Percentiles rank a stretch among this genome's conserved stretches.
Conservation (phyloP, 2,329 filamentous ascomycete species). For the Zymoseptoria crescenta region DNA sequence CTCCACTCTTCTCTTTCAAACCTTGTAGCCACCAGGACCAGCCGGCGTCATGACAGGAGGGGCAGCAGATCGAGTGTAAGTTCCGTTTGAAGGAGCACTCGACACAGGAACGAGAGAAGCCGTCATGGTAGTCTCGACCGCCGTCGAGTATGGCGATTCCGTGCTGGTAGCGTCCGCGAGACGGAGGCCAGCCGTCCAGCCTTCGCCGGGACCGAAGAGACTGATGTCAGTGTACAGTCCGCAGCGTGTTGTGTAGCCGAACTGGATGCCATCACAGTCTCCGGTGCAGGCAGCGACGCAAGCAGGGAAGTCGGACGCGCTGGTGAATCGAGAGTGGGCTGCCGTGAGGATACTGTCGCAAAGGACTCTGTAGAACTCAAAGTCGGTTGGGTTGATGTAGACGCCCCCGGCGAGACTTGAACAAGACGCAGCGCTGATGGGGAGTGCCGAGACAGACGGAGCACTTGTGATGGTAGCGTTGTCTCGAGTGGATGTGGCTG, state of each 20-base stretch:
- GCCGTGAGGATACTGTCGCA: slow-evolving; percentile 16
- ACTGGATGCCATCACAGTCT: slow-evolving; percentile 16
- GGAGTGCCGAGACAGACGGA: slow-evolving; percentile 1
- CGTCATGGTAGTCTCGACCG: not conserved
- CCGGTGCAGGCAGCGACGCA: slow-evolving; percentile 16
- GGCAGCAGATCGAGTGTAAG: not conserved
- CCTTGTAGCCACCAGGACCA: not conserved
- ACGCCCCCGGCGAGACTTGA: slow-evolving; percentile 11
- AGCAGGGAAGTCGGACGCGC: slow-evolving; percentile 12
- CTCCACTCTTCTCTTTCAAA: not conserved
- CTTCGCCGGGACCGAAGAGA: slow-evolving; percentile 8
- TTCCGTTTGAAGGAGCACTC: not conserved
- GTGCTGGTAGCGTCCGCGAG: slow-evolving; percentile 7
- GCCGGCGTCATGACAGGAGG: not conserved
- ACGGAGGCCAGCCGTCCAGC: slow-evolving; percentile 16
- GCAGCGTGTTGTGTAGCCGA: slow-evolving; percentile 15
- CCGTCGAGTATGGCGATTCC: not conserved
- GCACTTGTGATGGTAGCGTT: slow-evolving; percentile 2
- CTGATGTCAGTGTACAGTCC: slow-evolving; percentile 16
- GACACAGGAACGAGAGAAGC: not conserved
- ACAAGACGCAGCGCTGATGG: slow-evolving; percentile 9
- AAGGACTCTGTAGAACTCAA: slow-evolving; percentile 12
- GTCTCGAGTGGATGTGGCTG: slow-evolving; percentile 4
- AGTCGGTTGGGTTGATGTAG: slow-evolving; percentile 9
- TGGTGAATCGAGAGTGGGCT: slow-evolving; percentile 12